Base-by-base conservation (phyloP, 2,329 filamentous ascomycete genomes). In the Monascus ruber region DNA sequence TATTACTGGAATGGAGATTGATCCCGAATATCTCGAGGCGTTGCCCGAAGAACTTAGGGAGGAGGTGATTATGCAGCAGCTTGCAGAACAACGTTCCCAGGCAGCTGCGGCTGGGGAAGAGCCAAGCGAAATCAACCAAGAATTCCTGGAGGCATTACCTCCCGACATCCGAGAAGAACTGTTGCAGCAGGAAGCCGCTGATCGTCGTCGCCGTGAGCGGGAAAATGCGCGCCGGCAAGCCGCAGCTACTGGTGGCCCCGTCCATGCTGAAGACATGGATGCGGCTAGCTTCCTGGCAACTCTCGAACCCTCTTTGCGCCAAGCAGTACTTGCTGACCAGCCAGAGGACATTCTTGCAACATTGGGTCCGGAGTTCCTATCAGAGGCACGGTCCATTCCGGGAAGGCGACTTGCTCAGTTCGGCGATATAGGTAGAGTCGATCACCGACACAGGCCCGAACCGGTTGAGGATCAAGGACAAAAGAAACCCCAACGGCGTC, bases 1-100 rank as follows among this genome's bases (percentile, higher is more conserved):
- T 59, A 91, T 98, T 36, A 98, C 91, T 0, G 85, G 85, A 44
- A 73, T 98, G 45, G 88, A 89, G 36, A 96, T 98, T 51, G 91
- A 98, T 56, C 77, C 83, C 10, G 88, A 94, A 41, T 98, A 95
- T 62, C 76, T 98, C 5, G 85, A 91, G 42, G 93, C 89, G n/a
- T 69, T 98, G n/a, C 91, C 91, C 0, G 91, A 98, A 51, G 93
- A 98, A 44, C 80, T 96, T 56, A 77, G 91, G 34, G 89, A 96
- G 60, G 91, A 98, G 58, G 91, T 98, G 36, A 85, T 98, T 47
- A 86, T 93, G 59, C 81, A 88, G 45, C 87, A 94, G 42, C 76
- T 94, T 46, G 86, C 84, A 38, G 80, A 85, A 47, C 77, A 89
- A 48, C 79, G 89, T 46, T 83, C 83, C 5, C 79, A 91, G 59